phyloP scores from a whole-genome alignment of 2,329 filamentous ascomycete genomes.

The Bisporella sp. region DNA sequence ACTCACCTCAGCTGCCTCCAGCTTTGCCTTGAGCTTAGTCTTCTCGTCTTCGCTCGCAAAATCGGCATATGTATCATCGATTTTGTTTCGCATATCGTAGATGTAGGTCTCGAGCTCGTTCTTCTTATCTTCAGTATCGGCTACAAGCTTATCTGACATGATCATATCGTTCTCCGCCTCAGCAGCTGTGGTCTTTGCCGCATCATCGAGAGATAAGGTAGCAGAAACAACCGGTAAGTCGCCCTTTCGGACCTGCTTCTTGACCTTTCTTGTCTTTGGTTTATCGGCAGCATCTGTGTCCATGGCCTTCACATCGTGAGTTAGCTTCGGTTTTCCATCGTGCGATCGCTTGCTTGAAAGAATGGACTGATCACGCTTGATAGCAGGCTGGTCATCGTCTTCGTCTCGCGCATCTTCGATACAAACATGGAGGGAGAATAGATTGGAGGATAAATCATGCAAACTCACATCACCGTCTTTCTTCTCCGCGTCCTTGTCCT shows the following conservation, averaged over 20 bases:
- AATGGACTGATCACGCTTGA: slow-evolving; percentile 9
- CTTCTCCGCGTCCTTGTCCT: slow-evolving; percentile 50
- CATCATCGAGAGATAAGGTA: slow-evolving; percentile 70
- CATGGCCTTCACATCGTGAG: slow-evolving; percentile 50
- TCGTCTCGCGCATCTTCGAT: slow-evolving; percentile 6
- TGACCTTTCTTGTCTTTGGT: slow-evolving; percentile 87
- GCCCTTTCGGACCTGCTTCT: slow-evolving; percentile 98
- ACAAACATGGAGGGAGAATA: not conserved
- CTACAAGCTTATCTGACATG: slow-evolving; percentile 97
- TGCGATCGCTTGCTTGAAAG: too few species aligned
- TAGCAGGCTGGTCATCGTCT: slow-evolving; percentile 16
- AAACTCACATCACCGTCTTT: slow-evolving; percentile 61
- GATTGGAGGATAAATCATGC: slow-evolving; percentile 1
- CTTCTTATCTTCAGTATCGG: slow-evolving; percentile 99
- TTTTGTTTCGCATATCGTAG: slow-evolving; percentile 93
- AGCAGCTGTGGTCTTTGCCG: slow-evolving; percentile 55
- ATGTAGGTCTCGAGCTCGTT: slow-evolving; percentile 98
- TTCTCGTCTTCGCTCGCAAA: slow-evolving; percentile 92
- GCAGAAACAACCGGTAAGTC: slow-evolving; percentile 82
- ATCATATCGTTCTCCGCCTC: slow-evolving; percentile 90
- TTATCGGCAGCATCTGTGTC: slow-evolving; percentile 62
- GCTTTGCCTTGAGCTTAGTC: slow-evolving; percentile 73
- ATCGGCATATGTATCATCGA: slow-evolving; percentile 84
- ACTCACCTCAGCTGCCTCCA: slow-evolving; percentile 79
- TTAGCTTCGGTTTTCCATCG: slow-evolving; percentile 11